These are phyloP conservation scores for Scedosporium boydii DNA, from an alignment of 2,329 filamentous ascomycete genomes.

Conservation along the genomic window DNA sequence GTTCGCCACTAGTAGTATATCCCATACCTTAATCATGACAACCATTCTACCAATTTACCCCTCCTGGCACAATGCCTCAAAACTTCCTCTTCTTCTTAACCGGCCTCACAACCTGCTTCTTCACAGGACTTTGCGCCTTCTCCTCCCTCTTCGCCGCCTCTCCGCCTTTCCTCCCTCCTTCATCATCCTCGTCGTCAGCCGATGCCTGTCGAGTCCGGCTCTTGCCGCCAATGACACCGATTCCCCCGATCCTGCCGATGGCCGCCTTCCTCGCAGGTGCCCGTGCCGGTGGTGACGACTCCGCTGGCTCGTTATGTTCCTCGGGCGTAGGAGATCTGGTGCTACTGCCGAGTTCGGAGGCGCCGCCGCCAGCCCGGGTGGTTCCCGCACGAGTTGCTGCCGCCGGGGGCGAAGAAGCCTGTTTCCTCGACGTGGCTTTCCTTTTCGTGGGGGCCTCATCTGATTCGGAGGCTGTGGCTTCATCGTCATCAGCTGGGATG, in stretches of 20 bases:
- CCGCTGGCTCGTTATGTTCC: not conserved
- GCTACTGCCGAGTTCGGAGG: not conserved
- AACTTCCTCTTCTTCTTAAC: constrained; percentile 8
- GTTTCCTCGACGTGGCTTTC: not conserved
- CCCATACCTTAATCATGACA: not conserved
- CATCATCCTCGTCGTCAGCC: not conserved
- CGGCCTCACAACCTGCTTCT: constrained; percentile 1
- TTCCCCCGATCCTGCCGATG: constrained; percentile 1
- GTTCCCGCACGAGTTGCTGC: not conserved
- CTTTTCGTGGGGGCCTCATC: not conserved
- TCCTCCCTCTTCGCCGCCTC: not conserved
- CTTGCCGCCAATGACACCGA: not conserved
- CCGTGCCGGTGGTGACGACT: not conserved
- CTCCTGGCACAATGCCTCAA: not conserved
- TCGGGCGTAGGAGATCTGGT: constrained; percentile 3
- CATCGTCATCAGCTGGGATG: not conserved
- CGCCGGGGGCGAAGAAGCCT: not conserved
- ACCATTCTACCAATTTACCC: not conserved
- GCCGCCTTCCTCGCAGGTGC: not conserved
- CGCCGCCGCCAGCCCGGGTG: not conserved
- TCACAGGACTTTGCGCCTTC: not conserved
- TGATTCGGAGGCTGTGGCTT: constrained; percentile 4
- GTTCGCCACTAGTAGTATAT: too few relatives aligned
- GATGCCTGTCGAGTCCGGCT: not conserved
- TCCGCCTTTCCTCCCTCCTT: not conserved